Conservation (phyloP, 148 eudicot genomes). For the Vaccinium myrtillus region DNA sequence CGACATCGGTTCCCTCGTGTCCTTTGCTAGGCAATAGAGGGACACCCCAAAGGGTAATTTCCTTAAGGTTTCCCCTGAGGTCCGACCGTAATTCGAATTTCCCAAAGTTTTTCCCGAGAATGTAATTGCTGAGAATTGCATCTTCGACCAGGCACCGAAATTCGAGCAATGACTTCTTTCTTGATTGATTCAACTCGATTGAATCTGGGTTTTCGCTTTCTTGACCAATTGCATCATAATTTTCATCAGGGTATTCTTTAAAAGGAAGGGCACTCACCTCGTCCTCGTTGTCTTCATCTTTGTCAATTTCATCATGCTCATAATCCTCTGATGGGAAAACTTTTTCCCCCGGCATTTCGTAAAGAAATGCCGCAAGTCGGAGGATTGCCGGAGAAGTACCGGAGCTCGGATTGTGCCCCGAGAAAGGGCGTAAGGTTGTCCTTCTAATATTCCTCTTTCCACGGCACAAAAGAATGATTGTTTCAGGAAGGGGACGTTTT, state of each 20-base stretch:
- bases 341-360: conserved; percentile 23
- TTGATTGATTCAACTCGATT: conserved; percentile 11
- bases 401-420: background rate
- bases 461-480: background rate
- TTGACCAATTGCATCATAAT: background rate
- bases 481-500: background rate
- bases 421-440: background rate
- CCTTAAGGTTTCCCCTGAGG: conserved; percentile 26
- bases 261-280: background rate
- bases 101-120: conserved; percentile 18
- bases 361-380: background rate
- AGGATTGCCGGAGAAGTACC: background rate
- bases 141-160: conserved; percentile 57
- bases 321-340: conserved; percentile 15
- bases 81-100: background rate
- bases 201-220: conserved; percentile 14
- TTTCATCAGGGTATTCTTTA: conserved; percentile 10
- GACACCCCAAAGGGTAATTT: conserved; percentile 72
- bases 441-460: background rate
- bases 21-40: conserved; percentile 73
- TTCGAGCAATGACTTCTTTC: conserved; percentile 35
- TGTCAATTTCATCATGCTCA: background rate
- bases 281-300: conserved; percentile 8
- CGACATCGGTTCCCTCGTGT: conserved; percentile 44
- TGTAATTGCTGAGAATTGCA: conserved; percentile 34